These are phyloP conservation scores for Amoebophrya sp. DNA, from an alignment of 169 alveolate genomes.

Conservation along the genomic window DNA sequence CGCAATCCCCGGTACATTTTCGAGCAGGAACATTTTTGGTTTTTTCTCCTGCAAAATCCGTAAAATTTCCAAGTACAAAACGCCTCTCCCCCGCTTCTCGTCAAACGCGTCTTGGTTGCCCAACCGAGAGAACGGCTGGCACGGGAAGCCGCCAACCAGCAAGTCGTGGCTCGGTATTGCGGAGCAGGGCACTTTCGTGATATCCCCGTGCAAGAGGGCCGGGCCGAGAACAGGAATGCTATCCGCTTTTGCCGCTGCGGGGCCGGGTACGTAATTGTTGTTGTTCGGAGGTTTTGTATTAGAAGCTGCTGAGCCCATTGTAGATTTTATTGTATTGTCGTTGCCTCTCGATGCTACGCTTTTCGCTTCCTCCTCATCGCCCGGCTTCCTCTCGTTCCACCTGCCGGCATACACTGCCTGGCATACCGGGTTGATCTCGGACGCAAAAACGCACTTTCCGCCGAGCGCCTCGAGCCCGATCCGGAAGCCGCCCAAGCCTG, in stretches of 20 bases:
- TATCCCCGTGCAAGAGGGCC: not conserved
- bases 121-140: constrained; percentile 41
- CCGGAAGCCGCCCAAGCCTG: constrained; percentile 46
- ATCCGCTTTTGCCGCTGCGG: not conserved
- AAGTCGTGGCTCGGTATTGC: not conserved
- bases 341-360: too few relatives aligned
- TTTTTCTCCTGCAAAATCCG: constrained; percentile 27
- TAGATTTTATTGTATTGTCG: too few relatives aligned
- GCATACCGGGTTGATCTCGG: constrained; percentile 36
- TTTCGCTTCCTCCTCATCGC: not conserved
- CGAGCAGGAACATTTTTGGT: constrained; percentile 33
- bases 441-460: constrained; percentile 43
- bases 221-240: not conserved
- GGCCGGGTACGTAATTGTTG: not conserved
- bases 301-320: too few relatives aligned
- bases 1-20: constrained; percentile 42
- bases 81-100: constrained; percentile 35
- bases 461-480: constrained; percentile 38
- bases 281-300: too few relatives aligned
- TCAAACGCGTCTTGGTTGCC: constrained; percentile 41
- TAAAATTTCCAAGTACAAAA: constrained; percentile 35
- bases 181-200: not conserved
- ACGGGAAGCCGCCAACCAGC: constrained; percentile 43
- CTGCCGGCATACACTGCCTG: not conserved
- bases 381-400: not conserved